Percentiles rank a stretch among this genome's conserved stretches.
Conservation (phyloP, 2,329 filamentous ascomycete genomes). For the Cercospora nicotianae region DNA sequence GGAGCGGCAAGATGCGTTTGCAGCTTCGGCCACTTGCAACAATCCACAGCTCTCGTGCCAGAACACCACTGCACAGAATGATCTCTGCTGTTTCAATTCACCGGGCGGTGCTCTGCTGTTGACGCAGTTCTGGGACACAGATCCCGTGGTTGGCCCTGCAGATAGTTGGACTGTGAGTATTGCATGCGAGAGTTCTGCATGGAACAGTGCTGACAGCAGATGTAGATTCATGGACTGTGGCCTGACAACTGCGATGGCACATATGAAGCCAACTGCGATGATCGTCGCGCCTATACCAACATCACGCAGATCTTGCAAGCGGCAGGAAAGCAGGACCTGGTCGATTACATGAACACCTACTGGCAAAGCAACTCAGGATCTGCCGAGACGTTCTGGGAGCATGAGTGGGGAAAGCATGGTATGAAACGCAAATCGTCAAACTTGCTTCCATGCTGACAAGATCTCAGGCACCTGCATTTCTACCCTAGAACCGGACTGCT, state of each 20-base stretch:
- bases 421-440: background rate
- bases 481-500: conserved; percentile 66
- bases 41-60: conserved; percentile 61
- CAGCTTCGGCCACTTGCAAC: conserved; percentile 35
- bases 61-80: conserved; percentile 58
- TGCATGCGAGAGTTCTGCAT: background rate
- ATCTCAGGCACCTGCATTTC: conserved; percentile 72
- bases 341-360: conserved; percentile 68
- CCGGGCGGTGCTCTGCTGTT: conserved; percentile 70
- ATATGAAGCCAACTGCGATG: conserved; percentile 67
- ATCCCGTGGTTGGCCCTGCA: conserved; percentile 62
- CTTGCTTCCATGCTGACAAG: background rate
- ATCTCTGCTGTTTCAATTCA: conserved; percentile 73
- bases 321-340: conserved; percentile 55
- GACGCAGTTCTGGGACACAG: conserved; percentile 76
- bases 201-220: background rate
- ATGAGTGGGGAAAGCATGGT: conserved; percentile 17
- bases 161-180: conserved; percentile 63
- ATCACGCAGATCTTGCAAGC: conserved; percentile 62
- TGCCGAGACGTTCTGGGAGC: conserved; percentile 64
- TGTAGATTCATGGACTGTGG: conserved; percentile 34
- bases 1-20: conserved; percentile 4
- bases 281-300: conserved; percentile 61
- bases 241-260: conserved; percentile 64
- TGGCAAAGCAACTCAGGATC: conserved; percentile 69